Percentiles rank a stretch among this genome's conserved stretches.
phyloP scores from a whole-genome alignment of 768 basidiomycete species.

The Boletus rubroflammeus region DNA sequence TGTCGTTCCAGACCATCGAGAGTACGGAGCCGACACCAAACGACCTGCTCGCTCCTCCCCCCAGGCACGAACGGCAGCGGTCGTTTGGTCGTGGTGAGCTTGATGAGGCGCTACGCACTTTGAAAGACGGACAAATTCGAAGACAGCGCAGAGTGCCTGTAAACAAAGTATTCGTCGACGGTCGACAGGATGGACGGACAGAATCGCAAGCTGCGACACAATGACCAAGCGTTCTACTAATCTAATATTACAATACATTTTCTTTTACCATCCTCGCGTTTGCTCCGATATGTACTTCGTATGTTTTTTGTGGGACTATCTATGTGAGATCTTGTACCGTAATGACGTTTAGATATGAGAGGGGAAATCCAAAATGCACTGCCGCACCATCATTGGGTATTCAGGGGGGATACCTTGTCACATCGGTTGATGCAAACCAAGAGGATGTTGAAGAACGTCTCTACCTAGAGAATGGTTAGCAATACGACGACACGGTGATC shows the following conservation, averaged over 20 bases:
- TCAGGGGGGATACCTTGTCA: constrained; percentile 60
- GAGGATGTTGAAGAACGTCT: constrained; percentile 62
- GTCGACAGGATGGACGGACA: constrained; percentile 14
- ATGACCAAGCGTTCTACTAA: background rate
- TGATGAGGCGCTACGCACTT: constrained; percentile 80
- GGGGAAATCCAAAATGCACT: background rate
- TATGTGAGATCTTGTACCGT: background rate
- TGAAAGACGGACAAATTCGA: constrained; percentile 53
- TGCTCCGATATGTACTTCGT: background rate
- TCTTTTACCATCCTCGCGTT: background rate
- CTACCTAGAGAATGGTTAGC: constrained; percentile 43
- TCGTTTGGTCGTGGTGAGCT: constrained; percentile 76
- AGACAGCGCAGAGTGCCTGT: constrained; percentile 10
- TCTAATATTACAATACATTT: background rate
- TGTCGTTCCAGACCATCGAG: constrained; percentile 43
- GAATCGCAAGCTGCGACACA: background rate
- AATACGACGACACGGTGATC: background rate
- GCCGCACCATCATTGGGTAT: constrained; percentile 24
- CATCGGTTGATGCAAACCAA: constrained; percentile 56
- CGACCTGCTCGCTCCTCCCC: constrained; percentile 37
- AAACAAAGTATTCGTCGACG: constrained; percentile 29
- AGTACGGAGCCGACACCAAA: constrained; percentile 20
- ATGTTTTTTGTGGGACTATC: background rate
- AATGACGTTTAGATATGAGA: background rate
- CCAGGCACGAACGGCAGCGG: constrained; percentile 40